These are phyloP conservation scores for Neopestalotiopsis sp. DNA, from an alignment of 2,329 filamentous ascomycete species.

Conservation along the genomic window DNA sequence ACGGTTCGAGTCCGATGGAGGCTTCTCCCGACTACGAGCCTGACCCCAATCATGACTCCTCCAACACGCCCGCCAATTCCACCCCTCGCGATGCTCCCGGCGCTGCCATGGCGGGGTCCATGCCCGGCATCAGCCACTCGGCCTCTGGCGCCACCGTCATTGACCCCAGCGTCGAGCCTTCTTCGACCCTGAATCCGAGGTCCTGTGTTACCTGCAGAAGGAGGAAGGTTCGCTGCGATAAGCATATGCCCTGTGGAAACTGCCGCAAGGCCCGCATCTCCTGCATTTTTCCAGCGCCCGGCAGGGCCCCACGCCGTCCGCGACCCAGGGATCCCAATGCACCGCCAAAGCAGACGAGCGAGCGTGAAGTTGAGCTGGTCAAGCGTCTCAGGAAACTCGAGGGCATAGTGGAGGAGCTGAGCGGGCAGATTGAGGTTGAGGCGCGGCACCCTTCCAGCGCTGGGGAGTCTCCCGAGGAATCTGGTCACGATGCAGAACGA, in stretches of 20 bases:
- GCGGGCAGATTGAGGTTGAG: constrained; percentile 66
- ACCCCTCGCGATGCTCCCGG: constrained; percentile 8
- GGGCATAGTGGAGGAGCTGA: constrained; percentile 74
- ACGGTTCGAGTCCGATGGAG: constrained; percentile 15
- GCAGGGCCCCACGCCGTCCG: constrained; percentile 71
- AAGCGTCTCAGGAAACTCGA: constrained; percentile 75
- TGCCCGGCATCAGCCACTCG: constrained; percentile 21
- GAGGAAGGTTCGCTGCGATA: constrained; percentile 77
- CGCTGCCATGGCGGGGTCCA: not conserved
- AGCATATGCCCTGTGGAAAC: constrained; percentile 77
- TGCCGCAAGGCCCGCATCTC: constrained; percentile 73
- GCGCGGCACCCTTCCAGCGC: constrained; percentile 40
- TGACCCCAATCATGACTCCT: constrained; percentile 5
- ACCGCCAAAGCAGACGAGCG: constrained; percentile 61
- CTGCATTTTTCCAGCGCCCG: constrained; percentile 77
- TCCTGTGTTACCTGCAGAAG: constrained; percentile 58
- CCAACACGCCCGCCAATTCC: constrained; percentile 13
- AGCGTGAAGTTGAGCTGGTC: constrained; percentile 71
- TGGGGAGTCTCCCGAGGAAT: constrained; percentile 44
- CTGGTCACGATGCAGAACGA: constrained; percentile 26
- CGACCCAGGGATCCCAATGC: constrained; percentile 70
- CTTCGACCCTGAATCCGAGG: constrained; percentile 35
- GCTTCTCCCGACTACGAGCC: constrained; percentile 8
- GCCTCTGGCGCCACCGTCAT: constrained; percentile 35
- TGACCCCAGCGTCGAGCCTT: constrained; percentile 35